Percentiles rank a stretch among this genome's conserved stretches.
phyloP scores from a whole-genome alignment of 2,329 filamentous ascomycete species.

The Emericellopsis atlantica region DNA sequence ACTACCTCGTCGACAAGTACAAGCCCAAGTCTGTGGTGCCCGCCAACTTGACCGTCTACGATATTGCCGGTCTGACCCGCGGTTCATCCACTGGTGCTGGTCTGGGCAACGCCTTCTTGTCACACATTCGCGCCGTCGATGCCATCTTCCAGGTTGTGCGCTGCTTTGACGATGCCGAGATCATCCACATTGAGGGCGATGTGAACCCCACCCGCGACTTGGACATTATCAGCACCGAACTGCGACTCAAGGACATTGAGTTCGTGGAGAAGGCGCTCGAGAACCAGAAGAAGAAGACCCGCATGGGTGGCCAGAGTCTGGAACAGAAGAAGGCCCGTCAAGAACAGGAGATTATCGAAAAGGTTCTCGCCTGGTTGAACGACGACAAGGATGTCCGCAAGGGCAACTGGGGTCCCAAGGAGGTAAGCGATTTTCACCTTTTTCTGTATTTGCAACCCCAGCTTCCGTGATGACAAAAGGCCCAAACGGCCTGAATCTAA shows the following conservation, averaged over 20 bases:
- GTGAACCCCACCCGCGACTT: slow-evolving; percentile 91
- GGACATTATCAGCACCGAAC: slow-evolving; percentile 92
- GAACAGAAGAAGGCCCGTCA: slow-evolving; percentile 97
- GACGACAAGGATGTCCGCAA: slow-evolving; percentile 90
- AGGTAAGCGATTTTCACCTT: slow-evolving; percentile 52
- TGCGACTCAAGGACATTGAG: slow-evolving; percentile 97
- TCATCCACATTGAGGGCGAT: slow-evolving; percentile 98
- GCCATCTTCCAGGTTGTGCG: slow-evolving; percentile 96
- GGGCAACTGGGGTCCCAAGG: slow-evolving; percentile 79
- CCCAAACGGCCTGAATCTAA: slow-evolving; percentile 81
- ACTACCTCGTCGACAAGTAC: slow-evolving; percentile 94
- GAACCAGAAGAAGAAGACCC: slow-evolving; percentile 84
- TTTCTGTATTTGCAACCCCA: slow-evolving; percentile 6
- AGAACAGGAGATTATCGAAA: slow-evolving; percentile 87
- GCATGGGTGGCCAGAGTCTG: slow-evolving; percentile 83
- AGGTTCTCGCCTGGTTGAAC: slow-evolving; percentile 71
- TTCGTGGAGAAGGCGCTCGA: slow-evolving; percentile 95
- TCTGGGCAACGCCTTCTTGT: slow-evolving; percentile 95
- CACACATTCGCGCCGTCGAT: slow-evolving; percentile 95
- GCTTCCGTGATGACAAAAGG: slow-evolving; percentile 92
- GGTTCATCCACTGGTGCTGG: slow-evolving; percentile 95
- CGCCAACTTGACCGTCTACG: slow-evolving; percentile 94
- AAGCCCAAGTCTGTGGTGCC: slow-evolving; percentile 96
- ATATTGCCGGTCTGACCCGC: slow-evolving; percentile 92
- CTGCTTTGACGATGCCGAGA: slow-evolving; percentile 97